Evolutionary conservation across 2,329 filamentous ascomycete genomes (phyloP).

Genomic region (Pseudopyricularia cyperi): DNA sequence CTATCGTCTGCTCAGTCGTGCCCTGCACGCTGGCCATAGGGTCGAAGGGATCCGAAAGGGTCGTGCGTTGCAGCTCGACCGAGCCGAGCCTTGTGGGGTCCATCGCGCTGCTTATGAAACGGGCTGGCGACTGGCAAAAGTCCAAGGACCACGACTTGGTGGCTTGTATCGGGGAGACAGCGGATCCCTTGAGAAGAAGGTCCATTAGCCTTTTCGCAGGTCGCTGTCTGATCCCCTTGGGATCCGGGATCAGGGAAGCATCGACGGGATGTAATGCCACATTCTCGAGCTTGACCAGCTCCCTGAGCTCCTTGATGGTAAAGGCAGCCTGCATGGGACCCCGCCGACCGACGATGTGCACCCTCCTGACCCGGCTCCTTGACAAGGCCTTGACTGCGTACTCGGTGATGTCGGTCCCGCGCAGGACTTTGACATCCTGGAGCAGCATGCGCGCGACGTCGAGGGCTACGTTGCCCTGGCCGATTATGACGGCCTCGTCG

Average conservation of each 20-base stretch:
- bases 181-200: conserved; percentile 64
- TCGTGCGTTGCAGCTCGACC: conserved; percentile 53
- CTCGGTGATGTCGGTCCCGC: conserved; percentile 79
- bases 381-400: conserved; percentile 64
- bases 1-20: conserved; percentile 33
- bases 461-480: conserved; percentile 91
- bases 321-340: conserved; percentile 90
- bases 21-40: conserved; percentile 31
- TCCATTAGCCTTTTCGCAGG: conserved; percentile 68
- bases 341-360: conserved; percentile 78
- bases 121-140: conserved; percentile 68
- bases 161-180: conserved; percentile 30
- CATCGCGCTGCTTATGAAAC: conserved; percentile 42
- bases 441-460: conserved; percentile 86
- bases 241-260: conserved; percentile 49
- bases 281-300: conserved; percentile 64
- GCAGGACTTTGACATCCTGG: conserved; percentile 57
- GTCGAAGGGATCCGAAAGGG: conserved; percentile 41
- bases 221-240: conserved; percentile 58
- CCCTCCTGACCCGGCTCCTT: conserved; percentile 60
- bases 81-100: conserved; percentile 40
- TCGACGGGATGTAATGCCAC: conserved; percentile 63
- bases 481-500: conserved; percentile 77
- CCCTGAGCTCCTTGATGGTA: conserved; percentile 87
- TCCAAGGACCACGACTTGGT: conserved; percentile 70